Evolutionary conservation across 2,329 filamentous ascomycete genomes (phyloP).

Genomic region (Fusarium continuum): DNA sequence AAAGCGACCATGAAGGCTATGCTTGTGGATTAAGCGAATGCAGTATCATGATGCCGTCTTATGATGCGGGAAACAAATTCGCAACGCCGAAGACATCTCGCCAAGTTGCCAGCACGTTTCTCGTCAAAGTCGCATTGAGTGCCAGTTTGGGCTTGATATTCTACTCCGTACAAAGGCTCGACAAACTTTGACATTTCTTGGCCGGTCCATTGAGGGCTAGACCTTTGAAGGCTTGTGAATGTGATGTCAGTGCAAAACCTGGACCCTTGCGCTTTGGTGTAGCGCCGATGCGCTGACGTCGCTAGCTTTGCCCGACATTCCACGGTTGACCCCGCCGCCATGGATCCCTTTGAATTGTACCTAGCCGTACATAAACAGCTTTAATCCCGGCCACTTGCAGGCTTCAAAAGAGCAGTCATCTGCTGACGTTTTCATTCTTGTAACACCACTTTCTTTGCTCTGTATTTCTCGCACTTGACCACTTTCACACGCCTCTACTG

Average conservation of each 20-base stretch:
- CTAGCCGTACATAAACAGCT: conserved; percentile 27
- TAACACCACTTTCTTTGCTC: background rate
- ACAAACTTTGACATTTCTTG: background rate
- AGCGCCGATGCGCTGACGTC: conserved; percentile 41
- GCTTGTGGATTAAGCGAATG: background rate
- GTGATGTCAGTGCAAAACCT: conserved; percentile 32
- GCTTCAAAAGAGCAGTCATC: conserved; percentile 14
- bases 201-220: background rate
- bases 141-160: background rate
- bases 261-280: conserved; percentile 19
- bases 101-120: background rate
- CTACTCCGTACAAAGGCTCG: background rate
- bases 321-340: conserved; percentile 36
- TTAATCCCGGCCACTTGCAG: conserved; percentile 12
- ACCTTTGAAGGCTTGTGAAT: conserved; percentile 11
- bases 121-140: background rate
- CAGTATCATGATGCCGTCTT: conserved; percentile 13
- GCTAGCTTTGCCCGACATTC: conserved; percentile 30
- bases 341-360: conserved; percentile 17
- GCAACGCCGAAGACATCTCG: no score
- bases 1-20: background rate
- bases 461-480: background rate
- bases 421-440: conserved; percentile 9
- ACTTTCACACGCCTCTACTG: background rate
- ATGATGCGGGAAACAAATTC: conserved; percentile 8